Evolutionary conservation across 352 stramenopile species (phyloP).

Genomic region (Globisporangium rhizosaccharum): DNA sequence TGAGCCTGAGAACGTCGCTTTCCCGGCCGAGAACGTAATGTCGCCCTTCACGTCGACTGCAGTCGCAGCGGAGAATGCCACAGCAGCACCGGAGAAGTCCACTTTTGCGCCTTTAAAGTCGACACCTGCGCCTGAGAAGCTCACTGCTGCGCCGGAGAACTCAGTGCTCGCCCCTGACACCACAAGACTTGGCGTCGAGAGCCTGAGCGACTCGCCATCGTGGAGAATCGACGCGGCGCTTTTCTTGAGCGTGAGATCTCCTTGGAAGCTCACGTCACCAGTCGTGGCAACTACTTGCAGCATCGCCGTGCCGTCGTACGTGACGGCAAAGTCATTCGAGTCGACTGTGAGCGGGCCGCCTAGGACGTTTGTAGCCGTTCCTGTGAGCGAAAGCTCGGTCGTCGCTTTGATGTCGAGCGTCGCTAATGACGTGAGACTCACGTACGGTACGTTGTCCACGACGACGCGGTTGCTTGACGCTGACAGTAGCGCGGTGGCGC

Average conservation of each 20-base stretch:
- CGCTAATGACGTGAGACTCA: conserved; percentile 24
- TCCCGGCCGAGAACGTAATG: conserved; percentile 2
- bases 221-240: conserved; percentile 22
- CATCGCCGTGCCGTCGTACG: conserved; percentile 3
- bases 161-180: conserved; percentile 7
- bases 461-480: conserved; percentile 24
- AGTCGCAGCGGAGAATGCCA: conserved; percentile 8
- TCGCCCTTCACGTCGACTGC: conserved; percentile 9
- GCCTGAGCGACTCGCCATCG: conserved; percentile 23
- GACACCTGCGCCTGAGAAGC: conserved; percentile 2
- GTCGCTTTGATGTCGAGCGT: conserved; percentile 28
- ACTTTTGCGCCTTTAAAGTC: conserved; percentile 3
- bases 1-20: conserved; percentile 3
- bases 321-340: conserved; percentile 22
- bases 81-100: conserved; percentile 9
- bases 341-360: conserved; percentile 25
- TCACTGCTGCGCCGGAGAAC: conserved; percentile 8
- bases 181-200: conserved; percentile 19
- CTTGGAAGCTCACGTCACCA: conserved; percentile 23
- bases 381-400: conserved; percentile 27
- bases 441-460: conserved; percentile 28
- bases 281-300: conserved; percentile 16
- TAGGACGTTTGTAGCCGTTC: conserved; percentile 16
- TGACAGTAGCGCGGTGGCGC: conserved; percentile 19
- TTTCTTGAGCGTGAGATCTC: conserved; percentile 19